Base-by-base conservation (phyloP, 345 rosid species). In the Toxicodendron radicans region DNA sequence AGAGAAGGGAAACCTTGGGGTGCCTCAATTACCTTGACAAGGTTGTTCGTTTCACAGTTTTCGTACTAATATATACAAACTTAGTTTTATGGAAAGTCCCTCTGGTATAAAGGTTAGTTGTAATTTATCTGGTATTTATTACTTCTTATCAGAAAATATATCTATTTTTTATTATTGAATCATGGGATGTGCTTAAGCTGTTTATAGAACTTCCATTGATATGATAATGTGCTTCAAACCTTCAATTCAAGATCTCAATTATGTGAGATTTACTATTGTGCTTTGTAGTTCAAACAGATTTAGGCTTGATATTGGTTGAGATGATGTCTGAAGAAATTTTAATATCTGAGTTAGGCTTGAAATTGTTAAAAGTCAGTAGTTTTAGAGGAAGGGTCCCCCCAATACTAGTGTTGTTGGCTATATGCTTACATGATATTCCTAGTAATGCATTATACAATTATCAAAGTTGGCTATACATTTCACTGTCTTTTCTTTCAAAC, bases 41-140 rank as follows among this genome's bases (percentile, higher is more conserved):
- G 97, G 99, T 7, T 95, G 99, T 78, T 93, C 99, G 0, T 95
- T 95, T 75, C 97, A 89, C 65, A 88, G 99, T 81, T 95, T 93
- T 77, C 89, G 90, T 10, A 91, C 99, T 0, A 93, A 91, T 60
- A 95, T 97, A 3, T 95, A 95, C 86, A 91, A 93, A 63, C 97
- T 95, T 45, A 95, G 97, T 73, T 93, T 93, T 89, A 88, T 93
- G 97, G 99, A 95, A 81, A 90, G 88, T 78, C 93, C 98, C 14
- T 95, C 99, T 58, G 98, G 98, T 75, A 88, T 95, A 33, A 95
- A 95, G 97, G 98, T 89, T 3, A 58, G 82, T 17, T 6, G 21
- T 46, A 32, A 45, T 75, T 2, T 57, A 13, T 33, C 10, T 43
- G 32, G 27, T 58, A 74, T 65, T 51, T 75, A 32, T 45, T 38